These are phyloP conservation scores for Penicillium brevicompactum DNA, from an alignment of 2,329 filamentous ascomycete species.

Conservation along the genomic window DNA sequence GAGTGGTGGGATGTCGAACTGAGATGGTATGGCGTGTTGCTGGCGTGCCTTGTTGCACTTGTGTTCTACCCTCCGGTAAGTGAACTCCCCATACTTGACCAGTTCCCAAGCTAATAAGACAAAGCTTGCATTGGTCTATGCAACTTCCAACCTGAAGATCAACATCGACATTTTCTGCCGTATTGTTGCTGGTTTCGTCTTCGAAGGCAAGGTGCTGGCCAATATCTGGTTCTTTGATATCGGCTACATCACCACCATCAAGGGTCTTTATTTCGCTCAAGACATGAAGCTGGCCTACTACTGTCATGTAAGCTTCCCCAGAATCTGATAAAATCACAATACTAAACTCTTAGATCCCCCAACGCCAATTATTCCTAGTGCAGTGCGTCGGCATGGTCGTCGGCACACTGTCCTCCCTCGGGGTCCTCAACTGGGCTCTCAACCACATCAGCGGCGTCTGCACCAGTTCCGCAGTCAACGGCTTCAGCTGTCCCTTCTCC, in stretches of 20 bases:
- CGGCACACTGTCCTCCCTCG: conserved; percentile 46
- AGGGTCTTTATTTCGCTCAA: conserved; percentile 29
- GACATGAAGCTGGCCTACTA: conserved; percentile 34
- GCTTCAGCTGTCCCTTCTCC: conserved; percentile 58
- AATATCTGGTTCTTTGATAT: conserved; percentile 35
- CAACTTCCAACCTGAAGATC: conserved; percentile 29
- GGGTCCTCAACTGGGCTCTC: conserved; percentile 49
- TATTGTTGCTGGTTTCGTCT: conserved; percentile 33
- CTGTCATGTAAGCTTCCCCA: conserved; percentile 15
- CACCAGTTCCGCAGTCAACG: conserved; percentile 58
- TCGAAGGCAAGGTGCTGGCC: conserved; percentile 34
- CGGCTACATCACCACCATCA: conserved; percentile 30
- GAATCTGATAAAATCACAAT: neutral
- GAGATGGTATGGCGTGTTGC: conserved; percentile 29
- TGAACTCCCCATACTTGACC: neutral
- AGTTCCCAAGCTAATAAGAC: neutral
- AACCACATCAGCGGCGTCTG: conserved; percentile 47
- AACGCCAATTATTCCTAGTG: conserved; percentile 50
- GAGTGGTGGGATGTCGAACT: conserved; percentile 29
- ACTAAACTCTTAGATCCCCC: conserved; percentile 42
- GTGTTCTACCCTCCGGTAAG: conserved; percentile 28
- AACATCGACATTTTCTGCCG: conserved; percentile 33
- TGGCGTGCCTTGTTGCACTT: conserved; percentile 24
- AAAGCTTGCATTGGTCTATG: conserved; percentile 29
- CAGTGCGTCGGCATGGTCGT: conserved; percentile 53